These are phyloP conservation scores for Candida maris DNA, from an alignment of 805 yeast species.

Conservation along the genomic window DNA sequence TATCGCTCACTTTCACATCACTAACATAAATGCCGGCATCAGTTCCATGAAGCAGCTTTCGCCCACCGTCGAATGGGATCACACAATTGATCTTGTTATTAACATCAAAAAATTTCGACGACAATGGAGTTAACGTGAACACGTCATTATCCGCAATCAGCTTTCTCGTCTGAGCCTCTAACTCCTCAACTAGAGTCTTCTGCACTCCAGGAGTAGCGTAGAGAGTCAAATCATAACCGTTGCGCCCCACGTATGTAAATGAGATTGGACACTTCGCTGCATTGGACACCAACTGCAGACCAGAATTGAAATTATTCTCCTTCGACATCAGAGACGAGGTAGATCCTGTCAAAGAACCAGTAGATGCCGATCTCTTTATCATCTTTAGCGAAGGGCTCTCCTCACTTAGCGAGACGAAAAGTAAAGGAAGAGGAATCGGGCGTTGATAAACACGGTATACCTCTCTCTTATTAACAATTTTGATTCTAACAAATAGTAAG, in stretches of 20 bases:
- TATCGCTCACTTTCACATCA: constrained; percentile 54
- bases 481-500: constrained; percentile 77
- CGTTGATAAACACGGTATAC: constrained; percentile 87
- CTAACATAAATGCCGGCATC: constrained; percentile 87
- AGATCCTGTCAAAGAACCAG: constrained; percentile 29
- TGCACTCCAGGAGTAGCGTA: constrained; percentile 63
- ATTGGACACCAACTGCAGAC: constrained; percentile 22
- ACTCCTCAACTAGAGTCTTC: constrained; percentile 73
- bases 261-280: constrained; percentile 44
- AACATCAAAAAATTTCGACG: constrained; percentile 70
- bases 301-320: constrained; percentile 16
- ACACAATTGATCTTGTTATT: constrained; percentile 82
- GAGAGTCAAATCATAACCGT: constrained; percentile 51
- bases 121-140: constrained; percentile 71
- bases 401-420: constrained; percentile 72
- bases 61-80: constrained; percentile 91
- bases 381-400: constrained; percentile 64
- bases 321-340: constrained; percentile 26
- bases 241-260: constrained; percentile 50
- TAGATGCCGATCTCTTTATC: constrained; percentile 39
- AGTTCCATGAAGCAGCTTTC: constrained; percentile 85
- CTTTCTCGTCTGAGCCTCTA: constrained; percentile 74
- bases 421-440: constrained; percentile 77
- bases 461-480: constrained; percentile 84
- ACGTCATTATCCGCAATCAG: constrained; percentile 72